These are phyloP conservation scores for Jaapia argillacea DNA, from an alignment of 768 basidiomycete genomes.

Conservation along the genomic window DNA sequence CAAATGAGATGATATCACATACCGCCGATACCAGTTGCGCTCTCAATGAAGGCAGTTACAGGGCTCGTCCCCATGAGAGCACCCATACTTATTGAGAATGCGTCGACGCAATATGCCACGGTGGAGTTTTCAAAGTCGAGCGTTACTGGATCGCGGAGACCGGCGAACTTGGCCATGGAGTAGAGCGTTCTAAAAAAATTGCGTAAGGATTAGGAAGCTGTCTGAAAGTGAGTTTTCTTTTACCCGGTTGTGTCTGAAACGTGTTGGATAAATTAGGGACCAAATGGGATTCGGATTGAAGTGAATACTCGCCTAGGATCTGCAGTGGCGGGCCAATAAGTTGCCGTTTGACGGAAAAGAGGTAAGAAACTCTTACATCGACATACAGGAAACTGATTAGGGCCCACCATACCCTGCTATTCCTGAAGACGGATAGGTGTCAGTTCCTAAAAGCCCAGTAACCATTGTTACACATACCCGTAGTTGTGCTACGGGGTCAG, in stretches of 20 bases:
- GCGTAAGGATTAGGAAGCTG: too few relatives aligned
- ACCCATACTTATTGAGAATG: constrained; percentile 73
- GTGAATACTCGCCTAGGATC: too few relatives aligned
- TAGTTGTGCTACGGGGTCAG: constrained; percentile 14
- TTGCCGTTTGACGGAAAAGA: neutral
- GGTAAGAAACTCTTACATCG: constrained; percentile 23
- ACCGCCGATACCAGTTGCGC: constrained; percentile 73
- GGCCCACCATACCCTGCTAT: constrained; percentile 80
- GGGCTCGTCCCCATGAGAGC: constrained; percentile 73
- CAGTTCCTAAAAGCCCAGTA: too few relatives aligned
- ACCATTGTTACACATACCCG: too few relatives aligned
- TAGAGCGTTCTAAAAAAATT: constrained; percentile 54
- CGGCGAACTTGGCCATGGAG: constrained; percentile 87
- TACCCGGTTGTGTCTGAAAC: too few relatives aligned
- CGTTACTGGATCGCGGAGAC: constrained; percentile 76
- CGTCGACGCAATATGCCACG: constrained; percentile 76
- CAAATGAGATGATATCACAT: too few relatives aligned
- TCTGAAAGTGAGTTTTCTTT: too few relatives aligned
- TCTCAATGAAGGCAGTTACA: constrained; percentile 77
- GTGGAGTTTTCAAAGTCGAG: constrained; percentile 82
- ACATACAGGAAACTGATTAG: constrained; percentile 86
- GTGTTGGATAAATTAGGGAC: too few relatives aligned
- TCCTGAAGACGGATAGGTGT: too few relatives aligned
- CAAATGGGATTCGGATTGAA: too few relatives aligned
- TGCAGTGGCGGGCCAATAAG: too few relatives aligned